Conservation (phyloP, 2,329 filamentous ascomycete species). For the Aureobasidium sp. region DNA sequence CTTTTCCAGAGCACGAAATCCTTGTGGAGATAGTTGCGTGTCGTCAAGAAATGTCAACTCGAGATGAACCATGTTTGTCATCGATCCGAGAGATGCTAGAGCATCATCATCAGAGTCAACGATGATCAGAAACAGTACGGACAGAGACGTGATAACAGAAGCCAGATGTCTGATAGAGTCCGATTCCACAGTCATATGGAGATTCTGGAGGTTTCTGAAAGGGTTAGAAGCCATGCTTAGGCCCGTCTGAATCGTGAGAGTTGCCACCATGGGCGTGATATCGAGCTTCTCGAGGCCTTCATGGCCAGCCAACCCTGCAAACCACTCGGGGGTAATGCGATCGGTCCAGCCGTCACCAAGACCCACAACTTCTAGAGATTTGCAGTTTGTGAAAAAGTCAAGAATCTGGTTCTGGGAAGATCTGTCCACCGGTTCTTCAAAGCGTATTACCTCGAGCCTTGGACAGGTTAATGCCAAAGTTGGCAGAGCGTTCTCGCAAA, state of each 20-base stretch:
- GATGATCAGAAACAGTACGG: background rate
- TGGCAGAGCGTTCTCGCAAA: background rate
- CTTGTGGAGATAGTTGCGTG: background rate
- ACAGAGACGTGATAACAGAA: background rate
- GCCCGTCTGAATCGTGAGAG: background rate
- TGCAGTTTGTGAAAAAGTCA: background rate
- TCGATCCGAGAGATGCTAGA: background rate
- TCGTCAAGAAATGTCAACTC: background rate
- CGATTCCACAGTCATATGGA: background rate
- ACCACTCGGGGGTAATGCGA: background rate
- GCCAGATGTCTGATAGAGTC: background rate
- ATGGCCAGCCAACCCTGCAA: background rate
- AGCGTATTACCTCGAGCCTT: background rate
- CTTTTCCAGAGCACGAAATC: background rate
- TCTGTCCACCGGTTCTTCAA: background rate
- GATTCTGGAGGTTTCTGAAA: background rate
- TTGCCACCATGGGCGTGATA: background rate
- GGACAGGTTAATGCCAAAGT: background rate
- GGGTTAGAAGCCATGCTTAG: background rate
- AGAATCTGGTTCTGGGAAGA: background rate
- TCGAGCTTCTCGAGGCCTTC: background rate
- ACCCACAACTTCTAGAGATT: background rate
- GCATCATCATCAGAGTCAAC: background rate
- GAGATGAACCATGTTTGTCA: background rate
- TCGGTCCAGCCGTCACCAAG: background rate